Base-by-base conservation (phyloP, 768 basidiomycete species). In the Paxillus involutus region DNA sequence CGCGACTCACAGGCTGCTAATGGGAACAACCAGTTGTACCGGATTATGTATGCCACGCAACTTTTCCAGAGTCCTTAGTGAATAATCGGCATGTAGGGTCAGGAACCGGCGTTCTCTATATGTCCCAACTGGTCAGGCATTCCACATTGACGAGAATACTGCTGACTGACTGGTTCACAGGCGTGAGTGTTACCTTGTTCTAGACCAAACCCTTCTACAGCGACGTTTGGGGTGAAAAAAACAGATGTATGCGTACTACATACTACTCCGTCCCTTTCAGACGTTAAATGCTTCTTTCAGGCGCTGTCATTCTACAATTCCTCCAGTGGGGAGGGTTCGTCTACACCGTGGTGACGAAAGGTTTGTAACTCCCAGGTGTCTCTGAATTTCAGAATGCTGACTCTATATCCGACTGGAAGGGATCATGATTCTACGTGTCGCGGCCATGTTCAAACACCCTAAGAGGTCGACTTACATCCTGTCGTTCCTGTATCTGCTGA, bases 371-470 rank as follows among this genome's bases (percentile, higher is more conserved):
- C 9, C 32, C 32, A 32, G 11, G 32, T 32, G 32, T 32, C 32
- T 30, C 32, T 30, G 35, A 35, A 35, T n/a, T n/a, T 6, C 10
- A 12, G 9, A 9, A 8, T 30, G 7, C 14, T 17, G 12, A 0
- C 30, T 45, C 44, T 8, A 4, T 7, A 47, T 17, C 12, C 3
- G 12, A 4, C 12, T 4, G 21, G 26, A 16, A 59, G 58, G 26
- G 9, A 61, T 60, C 17, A 60, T 60, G 54, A 50, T 60, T 56
- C 36, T 60, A 16, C 48, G 59, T 26, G 46, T 60, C 5, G 53
- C 57, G 5, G 59, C 26, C 26, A 60, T 60, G 59, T 59, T 59
- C 49, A n/a, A 24, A 12, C 30, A 39, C 42, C 55, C 51, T 0
- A 56, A 41, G 30, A 44, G 42, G 30, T 12, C 17, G 19, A 49